These are phyloP conservation scores for Juglanconis oblonga DNA, from an alignment of 2,329 filamentous ascomycete genomes.

Conservation along the genomic window DNA sequence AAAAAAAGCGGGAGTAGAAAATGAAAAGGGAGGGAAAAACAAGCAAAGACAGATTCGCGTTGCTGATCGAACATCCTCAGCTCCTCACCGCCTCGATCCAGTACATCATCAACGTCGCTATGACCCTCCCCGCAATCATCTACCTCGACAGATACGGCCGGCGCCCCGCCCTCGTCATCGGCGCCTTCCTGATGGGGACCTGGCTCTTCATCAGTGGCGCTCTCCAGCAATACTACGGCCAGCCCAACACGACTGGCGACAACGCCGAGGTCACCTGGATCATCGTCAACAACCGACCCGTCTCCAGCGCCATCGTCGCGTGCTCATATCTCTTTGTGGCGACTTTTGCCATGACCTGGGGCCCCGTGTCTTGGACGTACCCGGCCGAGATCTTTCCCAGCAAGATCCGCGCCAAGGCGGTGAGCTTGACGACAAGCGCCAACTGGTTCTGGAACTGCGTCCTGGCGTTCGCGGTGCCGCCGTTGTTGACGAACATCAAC, in stretches of 20 bases:
- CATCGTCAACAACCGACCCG: slow-evolving; percentile 45
- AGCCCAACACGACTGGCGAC: slow-evolving; percentile 37
- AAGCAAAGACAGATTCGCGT: not conserved
- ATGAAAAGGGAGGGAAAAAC: too few relatives aligned
- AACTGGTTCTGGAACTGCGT: slow-evolving; percentile 50
- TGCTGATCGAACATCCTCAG: not conserved
- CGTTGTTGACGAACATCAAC: slow-evolving; percentile 48
- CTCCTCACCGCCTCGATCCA: slow-evolving; percentile 61
- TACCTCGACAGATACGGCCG: slow-evolving; percentile 59
- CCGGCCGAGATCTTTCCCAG: slow-evolving; percentile 45
- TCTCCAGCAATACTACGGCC: slow-evolving; percentile 59
- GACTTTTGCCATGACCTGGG: slow-evolving; percentile 57
- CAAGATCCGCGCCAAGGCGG: slow-evolving; percentile 42
- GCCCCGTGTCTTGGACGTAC: slow-evolving; percentile 49
- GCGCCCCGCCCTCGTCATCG: slow-evolving; percentile 52
- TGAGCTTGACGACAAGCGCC: slow-evolving; percentile 38
- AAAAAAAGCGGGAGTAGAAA: too few relatives aligned
- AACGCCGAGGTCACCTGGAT: slow-evolving; percentile 57
- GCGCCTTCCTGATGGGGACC: slow-evolving; percentile 56
- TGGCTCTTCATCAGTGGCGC: slow-evolving; percentile 62
- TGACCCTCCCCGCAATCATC: slow-evolving; percentile 58
- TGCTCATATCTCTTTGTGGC: slow-evolving; percentile 73
- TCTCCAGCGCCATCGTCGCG: slow-evolving; percentile 63
- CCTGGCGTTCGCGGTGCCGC: slow-evolving; percentile 51
- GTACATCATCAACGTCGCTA: slow-evolving; percentile 60